Conservation (phyloP, 2,329 filamentous ascomycete genomes). For the Aspergillus piperis region DNA sequence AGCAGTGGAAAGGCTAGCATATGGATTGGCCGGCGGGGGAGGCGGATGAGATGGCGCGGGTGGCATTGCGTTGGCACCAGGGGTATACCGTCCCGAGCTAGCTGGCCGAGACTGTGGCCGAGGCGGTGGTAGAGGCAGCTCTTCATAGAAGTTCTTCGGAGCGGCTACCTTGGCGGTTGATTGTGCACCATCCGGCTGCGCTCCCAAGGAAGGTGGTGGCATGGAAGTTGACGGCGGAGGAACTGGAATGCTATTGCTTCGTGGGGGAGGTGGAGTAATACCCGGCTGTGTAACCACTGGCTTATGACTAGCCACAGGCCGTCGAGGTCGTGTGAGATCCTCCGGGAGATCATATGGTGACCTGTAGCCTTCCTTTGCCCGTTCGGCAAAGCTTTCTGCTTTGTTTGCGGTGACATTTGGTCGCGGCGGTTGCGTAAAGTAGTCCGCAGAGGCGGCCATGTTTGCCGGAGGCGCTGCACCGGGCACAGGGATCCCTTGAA, state of each 20-base stretch:
- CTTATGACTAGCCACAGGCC: conserved; percentile 63
- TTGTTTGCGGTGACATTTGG: conserved; percentile 46
- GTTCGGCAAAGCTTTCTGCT: conserved; percentile 83
- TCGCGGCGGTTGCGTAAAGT: conserved; percentile 31
- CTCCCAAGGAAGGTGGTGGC: conserved; percentile 28
- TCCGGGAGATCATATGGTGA: conserved; percentile 95
- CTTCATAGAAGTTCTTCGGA: conserved; percentile 70
- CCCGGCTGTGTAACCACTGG: conserved; percentile 50
- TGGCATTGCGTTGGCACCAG: conserved; percentile 32
- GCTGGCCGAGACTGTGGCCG: conserved; percentile 59
- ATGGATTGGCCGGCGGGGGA: conserved; percentile 21
- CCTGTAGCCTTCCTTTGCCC: conserved; percentile 85
- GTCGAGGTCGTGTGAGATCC: conserved; percentile 69
- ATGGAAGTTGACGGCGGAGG: conserved; percentile 23
- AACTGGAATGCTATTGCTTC: conserved; percentile 63
- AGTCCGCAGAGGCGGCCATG: conserved; percentile 23
- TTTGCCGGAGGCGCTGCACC: conserved; percentile 20
- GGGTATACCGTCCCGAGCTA: conserved; percentile 44
- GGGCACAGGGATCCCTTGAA: conserved; percentile 37
- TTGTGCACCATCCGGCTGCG: conserved; percentile 25
- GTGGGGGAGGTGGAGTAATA: conserved; percentile 55
- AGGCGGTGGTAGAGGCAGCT: conserved; percentile 63
- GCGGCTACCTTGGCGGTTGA: conserved; percentile 29
- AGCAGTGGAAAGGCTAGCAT: conserved; percentile 22
- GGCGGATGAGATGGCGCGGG: conserved; percentile 19